phyloP scores from a whole-genome alignment of 2,329 filamentous ascomycete species.

The Diaporthe ampelina region DNA sequence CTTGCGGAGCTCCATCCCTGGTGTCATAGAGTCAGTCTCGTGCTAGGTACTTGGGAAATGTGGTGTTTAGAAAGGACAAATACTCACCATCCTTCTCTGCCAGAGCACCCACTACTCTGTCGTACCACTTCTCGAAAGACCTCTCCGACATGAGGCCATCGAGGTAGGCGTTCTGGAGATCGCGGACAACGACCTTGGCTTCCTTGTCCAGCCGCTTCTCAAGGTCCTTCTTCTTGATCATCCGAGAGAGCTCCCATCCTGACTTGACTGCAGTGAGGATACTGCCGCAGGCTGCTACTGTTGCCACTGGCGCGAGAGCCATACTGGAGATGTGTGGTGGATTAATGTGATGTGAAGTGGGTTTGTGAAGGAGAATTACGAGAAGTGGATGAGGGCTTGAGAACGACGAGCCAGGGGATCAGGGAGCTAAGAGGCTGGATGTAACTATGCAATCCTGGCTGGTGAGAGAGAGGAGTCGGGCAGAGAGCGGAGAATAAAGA shows the following conservation, averaged over 20 bases:
- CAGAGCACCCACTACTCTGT: constrained; percentile 47
- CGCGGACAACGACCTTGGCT: constrained; percentile 38
- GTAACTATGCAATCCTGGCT: constrained; percentile 20
- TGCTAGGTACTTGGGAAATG: too few species aligned
- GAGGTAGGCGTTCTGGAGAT: constrained; percentile 38
- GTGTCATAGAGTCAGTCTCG: neutral
- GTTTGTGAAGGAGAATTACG: neutral
- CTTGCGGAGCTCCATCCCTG: constrained; percentile 40
- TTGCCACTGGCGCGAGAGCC: constrained; percentile 46
- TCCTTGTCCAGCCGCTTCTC: constrained; percentile 42
- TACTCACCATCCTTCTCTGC: constrained; percentile 48
- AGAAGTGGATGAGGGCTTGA: neutral
- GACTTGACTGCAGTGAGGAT: constrained; percentile 50
- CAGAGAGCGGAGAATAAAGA: constrained; percentile 10
- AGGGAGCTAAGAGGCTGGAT: neutral
- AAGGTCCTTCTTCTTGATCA: constrained; percentile 47
- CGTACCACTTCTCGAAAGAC: constrained; percentile 48
- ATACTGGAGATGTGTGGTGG: constrained; percentile 38
- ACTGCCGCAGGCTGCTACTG: constrained; percentile 48
- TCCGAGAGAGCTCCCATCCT: constrained; percentile 48
- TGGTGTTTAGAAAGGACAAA: neutral
- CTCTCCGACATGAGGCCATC: constrained; percentile 45
- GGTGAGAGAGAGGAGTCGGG: constrained; percentile 11
- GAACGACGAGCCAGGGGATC: constrained; percentile 6
- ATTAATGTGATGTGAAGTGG: neutral